phyloP scores from a whole-genome alignment of 2,329 filamentous ascomycete species.

The Fonsecaea erecta region DNA sequence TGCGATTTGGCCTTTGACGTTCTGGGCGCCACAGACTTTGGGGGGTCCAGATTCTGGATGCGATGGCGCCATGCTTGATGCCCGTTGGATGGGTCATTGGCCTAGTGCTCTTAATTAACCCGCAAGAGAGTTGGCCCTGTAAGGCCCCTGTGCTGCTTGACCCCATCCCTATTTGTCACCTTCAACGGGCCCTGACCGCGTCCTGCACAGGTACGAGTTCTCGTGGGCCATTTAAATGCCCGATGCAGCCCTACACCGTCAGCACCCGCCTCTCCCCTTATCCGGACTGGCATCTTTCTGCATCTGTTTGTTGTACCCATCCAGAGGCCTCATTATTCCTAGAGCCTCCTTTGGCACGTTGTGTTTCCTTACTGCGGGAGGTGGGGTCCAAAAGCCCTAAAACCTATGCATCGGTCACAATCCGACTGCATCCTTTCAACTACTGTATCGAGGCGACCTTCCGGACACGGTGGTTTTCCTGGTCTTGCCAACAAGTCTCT shows the following conservation, averaged over 20 bases:
- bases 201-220: no score
- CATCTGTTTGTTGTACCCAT: neutral
- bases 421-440: neutral
- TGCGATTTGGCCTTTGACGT: constrained; percentile 1
- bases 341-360: neutral
- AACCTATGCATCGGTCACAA: neutral
- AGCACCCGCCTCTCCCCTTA: constrained; percentile 6
- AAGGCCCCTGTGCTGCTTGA: neutral
- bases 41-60: neutral
- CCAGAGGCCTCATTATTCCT: neutral
- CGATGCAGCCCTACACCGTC: neutral
- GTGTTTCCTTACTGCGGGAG: neutral
- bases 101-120: no score
- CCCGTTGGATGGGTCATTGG: constrained; percentile 7
- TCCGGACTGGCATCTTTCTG: neutral
- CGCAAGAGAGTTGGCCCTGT: neutral
- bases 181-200: neutral
- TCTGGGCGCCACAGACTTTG: constrained; percentile 5
- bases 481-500: neutral
- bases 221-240: neutral
- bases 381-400: neutral
- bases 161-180: constrained; percentile 8
- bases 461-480: neutral
- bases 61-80: constrained; percentile 6
- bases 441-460: neutral